Evolutionary conservation across 2,329 filamentous ascomycete species (phyloP), one percentile per base, ranked within the genome.

Genomic region (Claviceps monticola): DNA sequence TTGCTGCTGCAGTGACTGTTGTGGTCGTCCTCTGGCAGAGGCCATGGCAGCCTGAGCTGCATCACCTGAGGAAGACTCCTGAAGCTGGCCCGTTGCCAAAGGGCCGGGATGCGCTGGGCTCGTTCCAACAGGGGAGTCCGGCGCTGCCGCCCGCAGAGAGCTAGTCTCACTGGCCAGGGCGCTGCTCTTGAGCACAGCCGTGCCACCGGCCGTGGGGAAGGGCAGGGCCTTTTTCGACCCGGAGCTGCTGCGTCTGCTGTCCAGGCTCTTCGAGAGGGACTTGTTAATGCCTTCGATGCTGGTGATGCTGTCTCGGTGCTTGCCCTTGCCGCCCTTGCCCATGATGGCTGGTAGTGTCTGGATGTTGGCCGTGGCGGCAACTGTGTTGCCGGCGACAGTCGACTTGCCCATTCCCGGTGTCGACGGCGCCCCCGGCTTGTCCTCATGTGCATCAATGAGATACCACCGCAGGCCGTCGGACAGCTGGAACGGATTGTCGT

Each of bases 391-490:
- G 13, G 88, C 88, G 16, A 96, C 90, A 0, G 93, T 97, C 57
- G 84, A 90, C 66, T 95, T 95, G 41, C 87, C 88, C 51, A 95
- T 77, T 0, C 91, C 90, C 0, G 93, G 91, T 0, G 91, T 97
- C n/a, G 86, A 84, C 0, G 93, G 93, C 2, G 89, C 90, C 1
- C 86, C 86, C 0, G 88, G 82, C 62, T 95, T 96, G 67, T 98
- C 93, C 68, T 98, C 93, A 2, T 80, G 77, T 0, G 93, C 93
- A 63, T 98, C 91, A 38, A 98, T 83, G 5, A 98, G 78, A 67
- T 96, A 97, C 93, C 93, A 98, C 37, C 91, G 82, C 47, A 98
- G 71, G 3, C 93, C 93, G 61, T 98, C 93, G 0, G 89, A 95
- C 13, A 98, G 76, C 60, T 96, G 90, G 66, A 98, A 98, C 0